Conservation (phyloP, 371 early-diverging fungal species). For the Mortierella sp. region DNA sequence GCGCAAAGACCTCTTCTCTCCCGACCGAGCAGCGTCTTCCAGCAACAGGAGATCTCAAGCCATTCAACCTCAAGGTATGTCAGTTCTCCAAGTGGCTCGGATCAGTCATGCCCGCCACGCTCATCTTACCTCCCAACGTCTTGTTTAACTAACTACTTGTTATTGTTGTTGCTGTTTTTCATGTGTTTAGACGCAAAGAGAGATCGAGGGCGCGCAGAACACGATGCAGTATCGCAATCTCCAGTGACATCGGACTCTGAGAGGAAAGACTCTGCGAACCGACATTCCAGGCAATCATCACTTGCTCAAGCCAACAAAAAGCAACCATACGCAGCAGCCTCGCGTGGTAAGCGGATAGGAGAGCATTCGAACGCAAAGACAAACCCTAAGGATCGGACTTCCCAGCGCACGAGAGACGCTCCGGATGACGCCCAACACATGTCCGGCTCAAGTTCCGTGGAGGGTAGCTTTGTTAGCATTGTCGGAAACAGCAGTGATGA, state of each 20-base stretch:
- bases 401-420: background rate
- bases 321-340: constrained; percentile 38
- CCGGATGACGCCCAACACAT: constrained; percentile 15
- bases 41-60: constrained; percentile 19
- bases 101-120: no score
- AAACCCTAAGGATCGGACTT: constrained; percentile 2
- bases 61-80: constrained; percentile 22
- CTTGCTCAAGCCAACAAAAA: constrained; percentile 21
- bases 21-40: constrained; percentile 1
- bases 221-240: constrained; percentile 16
- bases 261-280: constrained; percentile 1
- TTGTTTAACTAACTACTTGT: background rate
- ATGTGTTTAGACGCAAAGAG: constrained; percentile 22
- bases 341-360: constrained; percentile 33
- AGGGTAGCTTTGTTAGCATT: constrained; percentile 45
- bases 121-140: no score
- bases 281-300: constrained; percentile 3
- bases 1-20: constrained; percentile 12
- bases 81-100: no score
- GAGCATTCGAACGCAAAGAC: constrained; percentile 11
- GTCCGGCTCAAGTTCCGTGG: constrained; percentile 40
- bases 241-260: constrained; percentile 41
- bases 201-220: constrained; percentile 17
- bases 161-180: background rate
- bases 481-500: constrained; percentile 51